Base-by-base conservation (phyloP, 176 grass and related monocot species). In the Eragrostis nindensis region DNA sequence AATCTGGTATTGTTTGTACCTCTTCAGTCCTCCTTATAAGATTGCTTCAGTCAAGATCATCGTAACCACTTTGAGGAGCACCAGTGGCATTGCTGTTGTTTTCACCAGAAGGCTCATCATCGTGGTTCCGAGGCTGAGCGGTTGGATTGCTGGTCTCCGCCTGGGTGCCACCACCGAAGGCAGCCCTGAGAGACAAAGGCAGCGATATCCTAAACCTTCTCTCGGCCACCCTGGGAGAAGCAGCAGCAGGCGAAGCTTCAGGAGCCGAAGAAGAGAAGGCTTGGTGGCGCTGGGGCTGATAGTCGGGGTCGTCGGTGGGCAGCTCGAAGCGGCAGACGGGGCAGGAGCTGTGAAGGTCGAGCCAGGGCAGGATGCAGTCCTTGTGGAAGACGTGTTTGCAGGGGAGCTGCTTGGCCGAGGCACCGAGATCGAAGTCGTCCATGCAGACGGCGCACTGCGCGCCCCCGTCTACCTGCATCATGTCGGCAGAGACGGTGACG, bases 141-240 rank as follows among this genome's bases (percentile, higher is more conserved):
- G 25, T 59, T 44, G 74, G 74, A 80, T 81, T 77, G 68, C 88
- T 84, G 78, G 27, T 80, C 71, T 91, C 92, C 0, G 80, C 71
- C 48, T 81, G 86, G 21, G 5, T 15, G 16, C 52, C 64, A 57
- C 62, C 54, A 57, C 62, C 92, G 3, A 89, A 82, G 7, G 80
- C 81, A 5, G 83, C 83, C 19, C 89, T 88, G 54, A 88, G 69
- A 55, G 92, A 73, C 92, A 83, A 91, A 4, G 95, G 92, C 80
- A 98, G 82, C 5, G 95, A 98, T 81, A 98, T 94, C 92, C 95
- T 94, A 78, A 98, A 91, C 90, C 95, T 95, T 74, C 95, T 90
- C 80, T 97, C 83, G 4, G 82, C 59, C 16, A 66, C 67, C 80
- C 94, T 92, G 0, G 86, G 80, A 12, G 83, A 88, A 36, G 82